These are phyloP conservation scores for Oidium heveae DNA, from an alignment of 2,329 filamentous ascomycete genomes.

Conservation along the genomic window DNA sequence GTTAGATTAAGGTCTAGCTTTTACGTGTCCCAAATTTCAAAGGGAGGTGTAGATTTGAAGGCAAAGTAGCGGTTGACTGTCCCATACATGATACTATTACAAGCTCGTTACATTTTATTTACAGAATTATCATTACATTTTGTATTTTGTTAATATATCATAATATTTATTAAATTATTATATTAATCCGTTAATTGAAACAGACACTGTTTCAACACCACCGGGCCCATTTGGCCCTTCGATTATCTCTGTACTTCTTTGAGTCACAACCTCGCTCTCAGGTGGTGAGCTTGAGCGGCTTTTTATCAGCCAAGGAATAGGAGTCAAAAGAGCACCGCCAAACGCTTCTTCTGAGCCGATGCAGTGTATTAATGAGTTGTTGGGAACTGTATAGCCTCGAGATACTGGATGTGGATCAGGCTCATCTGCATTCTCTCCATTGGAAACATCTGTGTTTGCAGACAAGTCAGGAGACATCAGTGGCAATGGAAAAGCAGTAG, in stretches of 20 bases:
- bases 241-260: slow-evolving; percentile 48
- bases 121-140: too few relatives aligned
- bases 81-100: too few relatives aligned
- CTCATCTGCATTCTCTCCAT: slow-evolving; percentile 23
- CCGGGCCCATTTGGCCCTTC: slow-evolving; percentile 59
- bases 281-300: slow-evolving; percentile 17
- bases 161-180: too few relatives aligned
- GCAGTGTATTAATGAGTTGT: slow-evolving; percentile 8
- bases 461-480: slow-evolving; percentile 24
- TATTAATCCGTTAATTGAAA: slow-evolving; percentile 37
- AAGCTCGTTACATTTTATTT: too few relatives aligned
- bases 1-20: too few relatives aligned
- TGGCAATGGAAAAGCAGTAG: slow-evolving; percentile 61
- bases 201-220: slow-evolving; percentile 56
- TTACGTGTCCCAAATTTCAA: too few relatives aligned
- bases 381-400: slow-evolving; percentile 22
- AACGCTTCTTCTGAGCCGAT: slow-evolving; percentile 71
- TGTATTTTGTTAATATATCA: too few relatives aligned
- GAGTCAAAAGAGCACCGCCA: slow-evolving; percentile 74
- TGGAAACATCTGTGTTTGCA: slow-evolving; percentile 27
- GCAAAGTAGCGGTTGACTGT: too few relatives aligned
- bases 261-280: slow-evolving; percentile 39
- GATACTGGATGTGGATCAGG: slow-evolving; percentile 17
- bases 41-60: too few relatives aligned
- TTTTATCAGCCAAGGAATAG: slow-evolving; percentile 63